Evolutionary conservation across 768 basidiomycete species (phyloP), one percentile per base, ranked within the genome.

Genomic region (Russula dissimulans): DNA sequence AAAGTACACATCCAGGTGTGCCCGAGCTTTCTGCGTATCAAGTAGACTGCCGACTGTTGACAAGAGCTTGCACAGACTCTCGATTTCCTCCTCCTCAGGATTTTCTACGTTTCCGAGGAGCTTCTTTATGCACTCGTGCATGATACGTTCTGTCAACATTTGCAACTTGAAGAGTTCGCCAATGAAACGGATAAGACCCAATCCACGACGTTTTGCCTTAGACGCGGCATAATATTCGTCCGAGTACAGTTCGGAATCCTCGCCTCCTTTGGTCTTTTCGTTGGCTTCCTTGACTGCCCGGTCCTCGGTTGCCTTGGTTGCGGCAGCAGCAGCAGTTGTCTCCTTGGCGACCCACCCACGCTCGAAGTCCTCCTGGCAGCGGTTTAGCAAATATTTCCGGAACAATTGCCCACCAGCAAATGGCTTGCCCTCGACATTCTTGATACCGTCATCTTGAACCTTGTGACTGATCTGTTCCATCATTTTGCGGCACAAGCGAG

Each of bases 141-240:
- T 99, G 76, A 98, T 95, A 66, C 92, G 87, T 76, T 94, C 92
- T 50, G 93, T 94, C 56, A 98, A 78, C 93, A 97, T 97, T 75
- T 91, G 89, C n/a, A 99, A 78, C 77, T 97, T 97, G 86, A 93
- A 99, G 56, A 98, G 78, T 75, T 99, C 95, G 64, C 95, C 95
- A 64, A 98, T 97, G 76, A 99, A 95, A 73, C 90, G 91, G 77
- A 97, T 93, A 66, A 99, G 81, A 78, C 95, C 93, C 12, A 97
- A 86, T 72, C 95, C 95, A 64, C 91, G 90, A 62, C 95, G 90
- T 77, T 97, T 98, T 44, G 94, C 95, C 78, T 95, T 97, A 74
- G 95, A 89, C 15, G 92, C 92, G 42, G 87, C 86, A 68, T 95
- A 95, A 76, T 97, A 97, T 74, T 97, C 95, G 1, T 97, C 92